Evolutionary conservation across 2,329 filamentous ascomycete species (phyloP).

Genomic region (Penicillium sumatraense): DNA sequence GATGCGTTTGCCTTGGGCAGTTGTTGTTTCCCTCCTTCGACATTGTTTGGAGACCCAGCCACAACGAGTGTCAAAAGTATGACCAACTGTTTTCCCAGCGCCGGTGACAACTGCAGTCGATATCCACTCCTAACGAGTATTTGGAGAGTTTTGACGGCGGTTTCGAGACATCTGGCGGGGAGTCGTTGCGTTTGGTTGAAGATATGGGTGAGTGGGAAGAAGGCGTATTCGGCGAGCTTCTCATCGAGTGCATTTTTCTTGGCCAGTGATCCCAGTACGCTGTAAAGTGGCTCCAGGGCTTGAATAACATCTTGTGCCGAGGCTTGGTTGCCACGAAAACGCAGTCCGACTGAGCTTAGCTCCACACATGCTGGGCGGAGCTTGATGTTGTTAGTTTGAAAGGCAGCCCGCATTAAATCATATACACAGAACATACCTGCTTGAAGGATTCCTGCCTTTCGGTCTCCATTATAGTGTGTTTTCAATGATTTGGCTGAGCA

Average conservation of each 20-base stretch:
- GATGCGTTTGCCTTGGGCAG: conserved; percentile 42
- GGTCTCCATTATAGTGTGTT: conserved; percentile 36
- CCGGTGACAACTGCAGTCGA: conserved; percentile 70
- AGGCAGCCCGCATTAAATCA: not conserved
- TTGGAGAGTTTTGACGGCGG: conserved; percentile 74
- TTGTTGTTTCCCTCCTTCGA: conserved; percentile 31
- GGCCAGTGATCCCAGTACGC: conserved; percentile 44
- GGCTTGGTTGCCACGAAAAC: conserved; percentile 52
- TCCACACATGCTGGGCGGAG: conserved; percentile 64
- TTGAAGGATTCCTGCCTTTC: conserved; percentile 47
- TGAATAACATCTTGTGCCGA: conserved; percentile 53
- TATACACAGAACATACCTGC: conserved; percentile 35
- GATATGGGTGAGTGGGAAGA: conserved; percentile 88
- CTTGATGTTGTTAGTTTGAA: conserved; percentile 39
- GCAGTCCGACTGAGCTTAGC: conserved; percentile 59
- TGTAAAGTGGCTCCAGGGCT: conserved; percentile 51
- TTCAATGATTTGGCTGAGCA: not conserved
- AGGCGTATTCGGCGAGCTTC: conserved; percentile 89
- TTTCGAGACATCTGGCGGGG: conserved; percentile 71
- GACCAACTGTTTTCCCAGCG: conserved; percentile 81
- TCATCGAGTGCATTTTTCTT: conserved; percentile 64
- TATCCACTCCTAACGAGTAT: conserved; percentile 79
- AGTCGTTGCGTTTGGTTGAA: conserved; percentile 76
- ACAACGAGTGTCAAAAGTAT: conserved; percentile 82
- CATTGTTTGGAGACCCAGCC: conserved; percentile 69